Evolutionary conservation across 148 eudicot species (phyloP).

Genomic region (Tetragonia tetragonoides): DNA sequence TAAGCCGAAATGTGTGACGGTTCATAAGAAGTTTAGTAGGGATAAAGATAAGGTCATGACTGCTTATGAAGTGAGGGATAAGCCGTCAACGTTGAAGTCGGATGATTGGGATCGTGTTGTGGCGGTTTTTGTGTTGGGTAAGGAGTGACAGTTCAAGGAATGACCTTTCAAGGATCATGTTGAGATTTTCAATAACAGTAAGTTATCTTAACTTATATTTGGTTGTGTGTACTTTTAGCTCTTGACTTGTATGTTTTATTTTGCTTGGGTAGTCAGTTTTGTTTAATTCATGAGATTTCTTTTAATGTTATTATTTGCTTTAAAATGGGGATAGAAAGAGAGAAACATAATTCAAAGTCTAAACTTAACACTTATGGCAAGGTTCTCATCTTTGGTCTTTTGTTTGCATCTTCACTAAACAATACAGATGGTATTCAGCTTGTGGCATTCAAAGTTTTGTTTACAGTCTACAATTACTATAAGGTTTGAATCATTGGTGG

Average conservation of each 20-base stretch:
- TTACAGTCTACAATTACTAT: too few relatives aligned
- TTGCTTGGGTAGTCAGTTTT: neutral
- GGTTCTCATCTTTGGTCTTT: too few relatives aligned
- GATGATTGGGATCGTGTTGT: constrained; percentile 99
- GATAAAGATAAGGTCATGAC: constrained; percentile 71
- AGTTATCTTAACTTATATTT: constrained; percentile 15
- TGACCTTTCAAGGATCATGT: constrained; percentile 95
- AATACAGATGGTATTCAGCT: too few relatives aligned
- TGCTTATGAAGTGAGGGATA: constrained; percentile 96
- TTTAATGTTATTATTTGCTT: too few relatives aligned
- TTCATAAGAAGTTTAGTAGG: constrained; percentile 94
- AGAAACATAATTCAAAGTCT: neutral
- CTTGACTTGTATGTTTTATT: neutral
- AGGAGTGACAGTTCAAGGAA: constrained; percentile 96
- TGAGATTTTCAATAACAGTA: constrained; percentile 83
- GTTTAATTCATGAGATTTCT: neutral
- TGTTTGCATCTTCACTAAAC: too few relatives aligned
- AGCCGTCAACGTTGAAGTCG: constrained; percentile 73
- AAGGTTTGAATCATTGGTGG: too few relatives aligned
- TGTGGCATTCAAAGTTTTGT: too few relatives aligned
- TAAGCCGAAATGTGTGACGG: constrained; percentile 92
- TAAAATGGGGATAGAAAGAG: neutral
- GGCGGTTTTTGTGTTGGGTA: constrained; percentile 86
- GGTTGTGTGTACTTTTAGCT: neutral
- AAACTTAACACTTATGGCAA: neutral